phyloP scores from a whole-genome alignment of 1,284 basidiomycete genomes.

The Cryptococcus floricola region DNA sequence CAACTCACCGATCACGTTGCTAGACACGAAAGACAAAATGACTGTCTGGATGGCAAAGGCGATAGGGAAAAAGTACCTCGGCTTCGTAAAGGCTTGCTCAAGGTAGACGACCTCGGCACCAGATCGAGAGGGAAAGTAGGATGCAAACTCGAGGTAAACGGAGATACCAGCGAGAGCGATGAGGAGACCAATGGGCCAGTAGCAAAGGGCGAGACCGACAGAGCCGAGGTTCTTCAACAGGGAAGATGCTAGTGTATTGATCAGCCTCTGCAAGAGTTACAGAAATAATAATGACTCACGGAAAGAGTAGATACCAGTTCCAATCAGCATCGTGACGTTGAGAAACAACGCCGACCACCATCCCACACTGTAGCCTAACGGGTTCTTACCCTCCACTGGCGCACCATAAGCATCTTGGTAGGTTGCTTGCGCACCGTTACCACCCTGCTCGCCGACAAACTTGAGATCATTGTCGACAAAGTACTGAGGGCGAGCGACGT shows the following conservation, averaged over 20 bases:
- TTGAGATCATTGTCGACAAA: neutral
- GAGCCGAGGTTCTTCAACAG: conserved; percentile 18
- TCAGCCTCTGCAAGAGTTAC: neutral
- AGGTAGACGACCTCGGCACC: conserved; percentile 28
- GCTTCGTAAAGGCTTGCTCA: conserved; percentile 27
- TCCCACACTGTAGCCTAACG: conserved; percentile 17
- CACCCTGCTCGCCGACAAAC: conserved; percentile 11
- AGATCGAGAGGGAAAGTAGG: conserved; percentile 19
- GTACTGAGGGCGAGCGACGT: neutral
- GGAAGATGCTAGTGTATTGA: conserved; percentile 4
- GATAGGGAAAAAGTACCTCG: conserved; percentile 24
- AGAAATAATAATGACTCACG: conserved; percentile 1
- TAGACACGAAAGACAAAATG: conserved; percentile 14
- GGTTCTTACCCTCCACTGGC: conserved; percentile 15
- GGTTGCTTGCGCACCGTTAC: conserved; percentile 3
- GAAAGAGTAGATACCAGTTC: conserved; percentile 26
- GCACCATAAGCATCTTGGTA: conserved; percentile 18
- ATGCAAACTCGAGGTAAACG: conserved; percentile 25
- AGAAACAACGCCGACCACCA: conserved; percentile 6
- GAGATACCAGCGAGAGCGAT: conserved; percentile 19
- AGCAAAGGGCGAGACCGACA: conserved; percentile 22
- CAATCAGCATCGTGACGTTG: conserved; percentile 20
- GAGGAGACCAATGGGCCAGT: conserved; percentile 29
- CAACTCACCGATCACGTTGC: conserved; percentile 20
- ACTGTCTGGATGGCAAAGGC: conserved; percentile 13